Percentiles rank a stretch among this genome's conserved stretches.
Conservation (phyloP, 2,329 filamentous ascomycete genomes). For the Huntiella bhutanensis region DNA sequence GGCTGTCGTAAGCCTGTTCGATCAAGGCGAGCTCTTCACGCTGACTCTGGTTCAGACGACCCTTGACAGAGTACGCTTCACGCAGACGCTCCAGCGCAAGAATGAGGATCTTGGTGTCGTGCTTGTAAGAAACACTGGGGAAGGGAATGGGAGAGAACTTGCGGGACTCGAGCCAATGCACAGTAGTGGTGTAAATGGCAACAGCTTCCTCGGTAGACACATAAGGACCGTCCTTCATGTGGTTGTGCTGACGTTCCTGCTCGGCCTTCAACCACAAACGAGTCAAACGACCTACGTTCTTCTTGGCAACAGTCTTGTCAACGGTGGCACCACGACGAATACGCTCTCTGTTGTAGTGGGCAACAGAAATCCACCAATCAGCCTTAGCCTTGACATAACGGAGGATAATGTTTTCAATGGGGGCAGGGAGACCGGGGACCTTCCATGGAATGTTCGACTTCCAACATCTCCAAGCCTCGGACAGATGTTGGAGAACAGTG, state of each 20-base stretch:
- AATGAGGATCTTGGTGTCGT: conserved; percentile 97
- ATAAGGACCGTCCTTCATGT: conserved; percentile 97
- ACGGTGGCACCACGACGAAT: conserved; percentile 93
- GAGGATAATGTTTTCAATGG: conserved; percentile 96
- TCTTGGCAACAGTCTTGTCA: conserved; percentile 98
- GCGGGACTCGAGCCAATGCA: conserved; percentile 94
- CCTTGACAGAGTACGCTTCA: conserved; percentile 95
- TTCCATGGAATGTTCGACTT: conserved; percentile 99
- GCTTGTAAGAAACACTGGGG: conserved; percentile 97
- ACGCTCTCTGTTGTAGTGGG: conserved; percentile 95
- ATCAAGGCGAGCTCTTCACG: conserved; percentile 92
- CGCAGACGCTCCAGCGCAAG: conserved; percentile 80
- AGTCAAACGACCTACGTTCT: conserved; percentile 88
- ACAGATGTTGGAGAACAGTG: conserved; percentile 88
- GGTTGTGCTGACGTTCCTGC: conserved; percentile 96
- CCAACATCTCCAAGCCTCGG: conserved; percentile 98
- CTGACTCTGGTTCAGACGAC: conserved; percentile 88
- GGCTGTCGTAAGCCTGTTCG: conserved; percentile 95
- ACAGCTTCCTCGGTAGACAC: conserved; percentile 97
- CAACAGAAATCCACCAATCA: conserved; percentile 99
- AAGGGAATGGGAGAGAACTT: conserved; percentile 99
- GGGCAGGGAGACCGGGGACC: conserved; percentile 84
- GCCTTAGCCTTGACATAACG: conserved; percentile 98
- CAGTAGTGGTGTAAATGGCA: conserved; percentile 95
- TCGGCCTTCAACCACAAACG: conserved; percentile 95